Evolutionary conservation across 768 basidiomycete species (phyloP).

Genomic region (Jaapia argillacea): DNA sequence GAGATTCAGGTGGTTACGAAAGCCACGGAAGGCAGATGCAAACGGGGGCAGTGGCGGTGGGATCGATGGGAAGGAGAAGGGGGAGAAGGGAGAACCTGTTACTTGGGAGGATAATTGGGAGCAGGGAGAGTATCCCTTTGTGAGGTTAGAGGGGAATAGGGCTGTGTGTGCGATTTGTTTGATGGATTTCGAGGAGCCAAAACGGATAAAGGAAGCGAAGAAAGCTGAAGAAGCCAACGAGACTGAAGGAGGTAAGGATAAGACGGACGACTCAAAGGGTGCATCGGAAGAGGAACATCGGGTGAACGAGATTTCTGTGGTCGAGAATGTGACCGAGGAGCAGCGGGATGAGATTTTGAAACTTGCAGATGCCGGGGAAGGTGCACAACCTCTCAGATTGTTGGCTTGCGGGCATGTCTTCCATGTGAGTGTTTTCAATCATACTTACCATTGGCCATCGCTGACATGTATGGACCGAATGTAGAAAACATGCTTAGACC

Average conservation of each 20-base stretch:
- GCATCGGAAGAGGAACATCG: constrained; percentile 14
- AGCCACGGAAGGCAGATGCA: constrained; percentile 9
- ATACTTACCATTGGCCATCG: not conserved
- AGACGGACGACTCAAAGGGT: not conserved
- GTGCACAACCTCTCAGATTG: constrained; percentile 66
- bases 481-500: constrained; percentile 83
- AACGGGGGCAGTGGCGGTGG: constrained; percentile 12
- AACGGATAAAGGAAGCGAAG: constrained; percentile 20
- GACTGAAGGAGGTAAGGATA: constrained; percentile 1
- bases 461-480: constrained; percentile 4
- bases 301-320: constrained; percentile 23
- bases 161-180: constrained; percentile 81
- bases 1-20: constrained; percentile 30
- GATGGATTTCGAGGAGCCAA: constrained; percentile 77
- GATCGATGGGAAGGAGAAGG: constrained; percentile 9
- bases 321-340: constrained; percentile 25
- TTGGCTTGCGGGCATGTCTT: constrained; percentile 82
- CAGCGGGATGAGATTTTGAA: constrained; percentile 32
- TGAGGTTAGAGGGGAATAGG: constrained; percentile 71
- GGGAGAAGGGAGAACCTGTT: constrained; percentile 15
- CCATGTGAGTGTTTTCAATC: constrained; percentile 48
- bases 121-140: constrained; percentile 67
- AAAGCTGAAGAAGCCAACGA: not conserved
- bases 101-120: constrained; percentile 80
- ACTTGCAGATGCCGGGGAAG: constrained; percentile 65